phyloP scores from a whole-genome alignment of 2,329 filamentous ascomycete genomes.

The Fusarium devonianum region DNA sequence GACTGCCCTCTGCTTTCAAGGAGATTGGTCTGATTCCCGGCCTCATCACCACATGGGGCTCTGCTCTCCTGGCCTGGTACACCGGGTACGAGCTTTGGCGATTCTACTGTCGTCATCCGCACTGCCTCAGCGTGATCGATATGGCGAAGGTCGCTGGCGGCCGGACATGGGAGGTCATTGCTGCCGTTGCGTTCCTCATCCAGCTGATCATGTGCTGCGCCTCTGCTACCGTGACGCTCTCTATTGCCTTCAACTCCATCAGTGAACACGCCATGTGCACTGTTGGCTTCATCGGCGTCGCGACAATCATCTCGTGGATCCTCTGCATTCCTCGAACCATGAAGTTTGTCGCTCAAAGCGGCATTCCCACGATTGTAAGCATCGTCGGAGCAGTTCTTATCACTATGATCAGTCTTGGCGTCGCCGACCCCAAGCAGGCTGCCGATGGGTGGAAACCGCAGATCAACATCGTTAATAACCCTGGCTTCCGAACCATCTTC shows the following conservation, averaged over 20 bases:
- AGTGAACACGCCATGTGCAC: slow-evolving; percentile 17
- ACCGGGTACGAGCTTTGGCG: slow-evolving; percentile 57
- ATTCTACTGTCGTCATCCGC: slow-evolving; percentile 71
- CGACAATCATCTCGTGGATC: slow-evolving; percentile 6
- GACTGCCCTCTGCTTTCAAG: slow-evolving; percentile 72
- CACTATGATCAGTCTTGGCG: slow-evolving; percentile 22
- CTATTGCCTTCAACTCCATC: slow-evolving; percentile 22
- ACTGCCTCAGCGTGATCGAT: slow-evolving; percentile 72
- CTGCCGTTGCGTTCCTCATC: slow-evolving; percentile 13
- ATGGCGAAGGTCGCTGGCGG: slow-evolving; percentile 62
- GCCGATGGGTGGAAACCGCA: slow-evolving; percentile 11
- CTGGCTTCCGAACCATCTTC: slow-evolving; percentile 24
- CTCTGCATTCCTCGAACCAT: slow-evolving; percentile 16
- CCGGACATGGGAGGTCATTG: slow-evolving; percentile 4
- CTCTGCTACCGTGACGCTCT: slow-evolving; percentile 17
- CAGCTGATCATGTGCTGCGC: slow-evolving; percentile 23
- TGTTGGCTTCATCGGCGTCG: slow-evolving; percentile 14
- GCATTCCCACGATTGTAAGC: slow-evolving; percentile 10
- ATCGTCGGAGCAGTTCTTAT: slow-evolving; percentile 13
- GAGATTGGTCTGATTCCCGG: slow-evolving; percentile 73
- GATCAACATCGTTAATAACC: slow-evolving; percentile 12
- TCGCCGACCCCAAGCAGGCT: slow-evolving; percentile 3
- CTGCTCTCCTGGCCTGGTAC: slow-evolving; percentile 68
- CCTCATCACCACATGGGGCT: slow-evolving; percentile 69
- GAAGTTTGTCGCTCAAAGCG: slow-evolving; percentile 22